Conservation (phyloP, 2,329 filamentous ascomycete genomes). For the Alternaria gansuensis region DNA sequence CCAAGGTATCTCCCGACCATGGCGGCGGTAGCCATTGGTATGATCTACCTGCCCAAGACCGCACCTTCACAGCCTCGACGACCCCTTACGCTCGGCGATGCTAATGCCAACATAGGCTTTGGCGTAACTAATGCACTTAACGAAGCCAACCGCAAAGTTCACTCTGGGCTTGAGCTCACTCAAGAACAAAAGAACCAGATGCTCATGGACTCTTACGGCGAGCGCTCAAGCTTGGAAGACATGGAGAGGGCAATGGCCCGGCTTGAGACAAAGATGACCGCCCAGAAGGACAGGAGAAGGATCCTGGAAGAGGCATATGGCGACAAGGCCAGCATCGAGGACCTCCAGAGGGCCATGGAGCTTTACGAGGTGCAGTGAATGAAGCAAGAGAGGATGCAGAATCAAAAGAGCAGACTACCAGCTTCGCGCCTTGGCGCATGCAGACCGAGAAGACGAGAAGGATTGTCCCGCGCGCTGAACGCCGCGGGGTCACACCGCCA, state of each 20-base stretch:
- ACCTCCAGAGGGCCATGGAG: conserved; percentile 57
- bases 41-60: conserved; percentile 40
- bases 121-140: conserved; percentile 44
- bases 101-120: conserved; percentile 48
- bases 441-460: conserved; percentile 12
- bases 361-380: conserved; percentile 55
- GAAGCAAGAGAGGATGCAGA: neutral
- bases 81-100: conserved; percentile 41
- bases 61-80: conserved; percentile 31
- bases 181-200: conserved; percentile 46
- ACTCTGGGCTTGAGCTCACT: conserved; percentile 33
- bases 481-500: conserved; percentile 26
- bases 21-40: conserved; percentile 46
- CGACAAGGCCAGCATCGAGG: conserved; percentile 54
- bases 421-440: conserved; percentile 18
- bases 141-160: conserved; percentile 44
- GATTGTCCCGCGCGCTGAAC: conserved; percentile 19
- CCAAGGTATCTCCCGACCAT: conserved; percentile 48
- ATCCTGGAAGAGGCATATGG: conserved; percentile 59
- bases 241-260: conserved; percentile 46
- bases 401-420: conserved; percentile 12
- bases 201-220: conserved; percentile 45
- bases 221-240: conserved; percentile 45
- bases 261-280: conserved; percentile 40
- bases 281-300: conserved; percentile 49